Base-by-base conservation (phyloP, 2,329 filamentous ascomycete genomes). In the Colletotrichum limetticola region DNA sequence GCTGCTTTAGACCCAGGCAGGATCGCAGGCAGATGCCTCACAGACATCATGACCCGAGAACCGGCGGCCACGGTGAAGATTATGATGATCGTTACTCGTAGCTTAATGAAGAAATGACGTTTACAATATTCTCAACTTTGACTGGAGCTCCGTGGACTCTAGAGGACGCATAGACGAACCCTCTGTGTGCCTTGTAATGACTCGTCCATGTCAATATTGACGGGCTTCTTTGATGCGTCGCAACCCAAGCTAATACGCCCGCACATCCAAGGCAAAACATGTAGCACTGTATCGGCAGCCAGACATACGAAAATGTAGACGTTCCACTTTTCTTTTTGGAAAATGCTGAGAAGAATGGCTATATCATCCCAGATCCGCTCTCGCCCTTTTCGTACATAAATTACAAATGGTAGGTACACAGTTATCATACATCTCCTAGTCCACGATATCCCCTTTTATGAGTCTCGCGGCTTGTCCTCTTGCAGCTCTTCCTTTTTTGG, bases 401-500 rank as follows among this genome's bases (percentile, higher is more conserved):
- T 66, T 70, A 70, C 57, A 60, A 46, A 60, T 65, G 35, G 32
- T 66, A 30, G 53, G 42, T 60, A 42, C 42, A 49, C 64, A 32
- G 26, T 30, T 60, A 52, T 70, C 35, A 35, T 59, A 66, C 63
- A 66, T 26, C 35, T 14, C 59, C n/a, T 55, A 24, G 7, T 65
- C 28, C 46, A 30, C 19, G 42, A n/a, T 53, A 12, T 19, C n/a
- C 2, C n/a, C 2, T 16, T 35, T 24, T 26, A 63, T 35, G 61
- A 53, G 49, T 63, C 61, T 24, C 64, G 55, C 52, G 58, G 28
- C 67, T 42, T 22, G n/a, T 72, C 66, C 67, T 71, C 68, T 22
- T 76, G 16, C 26, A 59, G 26, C 59, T 74, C 52, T 8, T 63
- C 42, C 70, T 74, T 71, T n/a, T 76, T 19, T 12, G 55, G 32